phyloP scores from a whole-genome alignment of 805 yeast species.

The Hanseniaspora occidentalis region DNA sequence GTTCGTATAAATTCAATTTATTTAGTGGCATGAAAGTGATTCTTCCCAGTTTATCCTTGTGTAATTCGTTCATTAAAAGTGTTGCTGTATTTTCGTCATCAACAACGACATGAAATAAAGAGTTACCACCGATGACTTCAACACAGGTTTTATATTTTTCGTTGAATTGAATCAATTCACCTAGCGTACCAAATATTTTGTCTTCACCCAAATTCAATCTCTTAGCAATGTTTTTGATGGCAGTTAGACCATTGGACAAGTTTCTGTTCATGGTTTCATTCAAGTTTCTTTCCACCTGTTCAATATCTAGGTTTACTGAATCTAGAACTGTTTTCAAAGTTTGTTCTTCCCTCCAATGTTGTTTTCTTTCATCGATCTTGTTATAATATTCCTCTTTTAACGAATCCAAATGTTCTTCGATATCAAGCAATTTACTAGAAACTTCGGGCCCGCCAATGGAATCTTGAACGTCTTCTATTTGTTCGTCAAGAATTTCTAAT shows the following conservation, averaged over 20 bases:
- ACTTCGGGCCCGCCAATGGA: slow-evolving; percentile 27
- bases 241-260: slow-evolving; percentile 54
- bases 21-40: slow-evolving; percentile 88
- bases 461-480: slow-evolving; percentile 25
- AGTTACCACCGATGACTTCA: slow-evolving; percentile 80
- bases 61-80: slow-evolving; percentile 61
- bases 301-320: slow-evolving; percentile 42
- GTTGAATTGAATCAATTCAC: slow-evolving; percentile 69
- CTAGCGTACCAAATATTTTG: slow-evolving; percentile 73
- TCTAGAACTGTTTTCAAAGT: slow-evolving; percentile 44
- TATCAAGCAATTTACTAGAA: slow-evolving; percentile 21
- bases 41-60: slow-evolving; percentile 61
- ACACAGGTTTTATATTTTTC: slow-evolving; percentile 77
- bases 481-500: slow-evolving; percentile 15
- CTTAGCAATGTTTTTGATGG: slow-evolving; percentile 51
- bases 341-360: slow-evolving; percentile 70
- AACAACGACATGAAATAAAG: slow-evolving; percentile 80
- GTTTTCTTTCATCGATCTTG: slow-evolving; percentile 55
- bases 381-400: slow-evolving; percentile 31
- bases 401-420: slow-evolving; percentile 17
- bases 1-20: slow-evolving; percentile 33
- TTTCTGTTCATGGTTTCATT: slow-evolving; percentile 66
- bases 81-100: slow-evolving; percentile 80
- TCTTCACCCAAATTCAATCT: slow-evolving; percentile 39
- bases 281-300: slow-evolving; percentile 44